These are phyloP conservation scores for Thermothielavioides terrestris DNA, from an alignment of 495 filamentous ascomycete genomes.

Conservation along the genomic window DNA sequence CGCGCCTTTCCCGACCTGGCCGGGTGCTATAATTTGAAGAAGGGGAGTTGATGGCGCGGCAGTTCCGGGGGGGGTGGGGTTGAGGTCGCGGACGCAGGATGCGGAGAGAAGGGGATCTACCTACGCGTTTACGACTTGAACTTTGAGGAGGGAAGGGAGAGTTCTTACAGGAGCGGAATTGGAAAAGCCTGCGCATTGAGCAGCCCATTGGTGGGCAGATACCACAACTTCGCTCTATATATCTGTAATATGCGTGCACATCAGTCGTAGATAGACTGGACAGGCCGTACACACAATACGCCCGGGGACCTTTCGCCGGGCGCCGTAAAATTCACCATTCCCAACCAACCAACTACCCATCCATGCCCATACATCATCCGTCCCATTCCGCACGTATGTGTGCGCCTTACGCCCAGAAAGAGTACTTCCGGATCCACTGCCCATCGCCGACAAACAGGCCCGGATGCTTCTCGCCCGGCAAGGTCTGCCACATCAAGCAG, in stretches of 20 bases:
- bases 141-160: too few species aligned
- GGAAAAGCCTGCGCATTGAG: too few species aligned
- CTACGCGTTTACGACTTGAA: too few species aligned
- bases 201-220: too few species aligned
- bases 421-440: conserved; percentile 19
- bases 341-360: neutral
- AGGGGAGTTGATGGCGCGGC: neutral
- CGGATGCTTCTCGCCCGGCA: conserved; percentile 7
- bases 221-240: too few species aligned
- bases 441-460: conserved; percentile 12
- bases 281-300: too few species aligned
- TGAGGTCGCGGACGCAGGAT: neutral
- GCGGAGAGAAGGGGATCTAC: neutral
- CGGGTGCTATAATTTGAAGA: conserved; percentile 41
- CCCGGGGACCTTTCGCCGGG: too few species aligned
- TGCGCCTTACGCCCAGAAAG: conserved; percentile 22
- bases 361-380: neutral
- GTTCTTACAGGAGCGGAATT: too few species aligned
- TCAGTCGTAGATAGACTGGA: too few species aligned
- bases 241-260: too few species aligned
- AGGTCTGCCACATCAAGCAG: conserved; percentile 1
- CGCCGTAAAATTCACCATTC: too few species aligned
- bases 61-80: neutral
- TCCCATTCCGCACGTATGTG: too few species aligned
- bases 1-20: conserved; percentile 52